phyloP scores from a whole-genome alignment of 2,329 filamentous ascomycete species.

The Ceratocystis variospora region DNA sequence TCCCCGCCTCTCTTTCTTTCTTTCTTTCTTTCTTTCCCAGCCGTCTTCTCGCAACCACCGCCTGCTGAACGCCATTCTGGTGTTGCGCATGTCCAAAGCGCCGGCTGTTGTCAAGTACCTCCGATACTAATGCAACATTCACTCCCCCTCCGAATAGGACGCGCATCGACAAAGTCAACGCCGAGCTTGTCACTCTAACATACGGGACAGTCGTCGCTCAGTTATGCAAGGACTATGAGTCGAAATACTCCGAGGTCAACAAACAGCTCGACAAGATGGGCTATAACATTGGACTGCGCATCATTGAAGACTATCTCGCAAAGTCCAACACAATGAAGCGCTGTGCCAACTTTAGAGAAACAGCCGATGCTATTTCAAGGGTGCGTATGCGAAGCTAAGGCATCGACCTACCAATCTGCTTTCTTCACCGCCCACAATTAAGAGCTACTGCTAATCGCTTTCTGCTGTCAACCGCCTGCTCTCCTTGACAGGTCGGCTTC shows the following conservation, averaged over 20 bases:
- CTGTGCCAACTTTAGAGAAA: constrained; percentile 87
- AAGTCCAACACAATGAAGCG: constrained; percentile 82
- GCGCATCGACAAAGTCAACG: constrained; percentile 93
- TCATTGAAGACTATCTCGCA: constrained; percentile 95
- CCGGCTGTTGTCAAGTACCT: background rate
- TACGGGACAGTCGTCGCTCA: constrained; percentile 97
- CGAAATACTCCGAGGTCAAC: constrained; percentile 89
- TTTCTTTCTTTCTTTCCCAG: background rate
- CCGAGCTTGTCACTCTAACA: constrained; percentile 90
- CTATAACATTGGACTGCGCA: constrained; percentile 88
- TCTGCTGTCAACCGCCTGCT: background rate
- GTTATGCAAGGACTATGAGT: constrained; percentile 90
- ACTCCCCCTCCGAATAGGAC: constrained; percentile 43
- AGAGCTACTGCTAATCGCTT: background rate
- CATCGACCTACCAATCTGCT: background rate
- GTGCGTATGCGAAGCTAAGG: constrained; percentile 33
- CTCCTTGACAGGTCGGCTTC: constrained; percentile 62
- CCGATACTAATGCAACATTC: constrained; percentile 3
- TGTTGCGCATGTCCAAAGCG: background rate
- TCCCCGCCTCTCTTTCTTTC: background rate
- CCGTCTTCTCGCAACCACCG: background rate
- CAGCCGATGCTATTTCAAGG: constrained; percentile 91
- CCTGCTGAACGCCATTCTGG: background rate
- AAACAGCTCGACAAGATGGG: constrained; percentile 98
- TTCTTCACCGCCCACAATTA: background rate